Base-by-base conservation (phyloP, 2,329 filamentous ascomycete genomes). In the Arthrocladium fulminans region DNA sequence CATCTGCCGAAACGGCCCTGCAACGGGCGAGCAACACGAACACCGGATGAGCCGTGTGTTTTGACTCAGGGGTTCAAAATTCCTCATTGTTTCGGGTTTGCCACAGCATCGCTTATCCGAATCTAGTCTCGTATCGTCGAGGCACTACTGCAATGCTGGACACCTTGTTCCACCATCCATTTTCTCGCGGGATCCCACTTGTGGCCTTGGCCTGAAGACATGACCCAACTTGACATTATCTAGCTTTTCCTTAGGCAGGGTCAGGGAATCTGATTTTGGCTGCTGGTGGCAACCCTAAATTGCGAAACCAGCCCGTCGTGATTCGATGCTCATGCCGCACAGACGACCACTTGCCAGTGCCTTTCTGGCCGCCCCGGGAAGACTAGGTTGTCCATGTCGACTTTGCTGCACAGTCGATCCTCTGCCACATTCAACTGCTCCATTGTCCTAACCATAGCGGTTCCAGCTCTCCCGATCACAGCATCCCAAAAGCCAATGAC, bases 261-360 rank as follows among this genome's bases (percentile, higher is more conserved):
- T 24, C 22, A 40, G 22, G 39, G 39, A 42, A 42, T 42, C 39
- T 25, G 13, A 42, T 42, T 42, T 42, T 42, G 39, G 27, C 39
- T n/a, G 19, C 39, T 42, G 20, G n/a, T 10, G 20, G 20, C 7
- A 9, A 10, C 22, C 24, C 24, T n/a, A 42, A 23, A n/a, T 25
- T 42, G 13, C 19, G 6, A 42, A 5, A 42, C 27, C 22, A 13
- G 7, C 39, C 27, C 37, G 22, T 10, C 22, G n/a, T 42, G 20
- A 42, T 25, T 15, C 39, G 22, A 24, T 4, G 5, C 13, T 15
- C 7, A n/a, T 42, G 20, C n/a, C 17, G 13, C 32, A 35, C 32
- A 35, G 17, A 15, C 32, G 32, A 35, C 32, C 13, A 15, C 32
- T 35, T 15, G 32, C 24, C 39, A 42, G 9, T 42, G 39, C 39